These are phyloP conservation scores for Wickerhamiella sergipiensis DNA, from an alignment of 805 yeast species.

Conservation along the genomic window DNA sequence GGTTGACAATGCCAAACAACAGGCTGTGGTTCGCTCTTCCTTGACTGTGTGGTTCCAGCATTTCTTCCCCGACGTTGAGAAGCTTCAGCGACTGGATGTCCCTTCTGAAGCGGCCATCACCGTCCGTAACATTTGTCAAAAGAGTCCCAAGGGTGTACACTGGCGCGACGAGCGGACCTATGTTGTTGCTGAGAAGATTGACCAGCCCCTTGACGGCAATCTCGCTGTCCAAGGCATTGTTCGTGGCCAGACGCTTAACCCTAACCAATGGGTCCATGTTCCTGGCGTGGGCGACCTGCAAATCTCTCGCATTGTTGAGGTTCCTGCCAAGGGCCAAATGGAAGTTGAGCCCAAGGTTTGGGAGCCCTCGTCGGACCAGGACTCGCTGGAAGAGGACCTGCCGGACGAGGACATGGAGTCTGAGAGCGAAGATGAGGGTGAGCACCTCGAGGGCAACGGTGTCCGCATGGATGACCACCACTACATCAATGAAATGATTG, in stretches of 20 bases:
- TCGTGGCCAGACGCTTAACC: slow-evolving; percentile 60
- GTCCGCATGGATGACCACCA: slow-evolving; percentile 44
- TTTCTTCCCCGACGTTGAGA: slow-evolving; percentile 71
- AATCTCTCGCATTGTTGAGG: slow-evolving; percentile 45
- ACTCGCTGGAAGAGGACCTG: slow-evolving; percentile 18
- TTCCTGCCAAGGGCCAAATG: slow-evolving; percentile 17
- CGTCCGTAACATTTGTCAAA: slow-evolving; percentile 67
- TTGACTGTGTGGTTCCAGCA: slow-evolving; percentile 53
- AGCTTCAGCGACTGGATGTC: slow-evolving; percentile 55
- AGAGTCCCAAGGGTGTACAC: slow-evolving; percentile 65
- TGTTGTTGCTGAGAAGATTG: slow-evolving; percentile 55
- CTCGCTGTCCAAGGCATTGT: slow-evolving; percentile 68
- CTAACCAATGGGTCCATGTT: slow-evolving; percentile 66
- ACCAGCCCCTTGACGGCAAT: slow-evolving; percentile 28
- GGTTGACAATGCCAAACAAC: slow-evolving; percentile 62
- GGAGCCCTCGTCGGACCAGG: slow-evolving; percentile 20
- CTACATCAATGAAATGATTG: slow-evolving; percentile 30
- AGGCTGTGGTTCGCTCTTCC: slow-evolving; percentile 52
- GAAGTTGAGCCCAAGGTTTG: slow-evolving; percentile 21
- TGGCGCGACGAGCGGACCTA: slow-evolving; percentile 96
- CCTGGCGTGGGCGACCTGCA: slow-evolving; percentile 88
- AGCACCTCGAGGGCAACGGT: slow-evolving; percentile 27
- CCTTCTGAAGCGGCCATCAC: slow-evolving; percentile 59
- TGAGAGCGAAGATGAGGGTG: slow-evolving; percentile 17
- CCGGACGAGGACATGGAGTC: slow-evolving; percentile 21